phyloP scores from a whole-genome alignment of 1,284 basidiomycete species.

The Porogramme epimiltina region DNA sequence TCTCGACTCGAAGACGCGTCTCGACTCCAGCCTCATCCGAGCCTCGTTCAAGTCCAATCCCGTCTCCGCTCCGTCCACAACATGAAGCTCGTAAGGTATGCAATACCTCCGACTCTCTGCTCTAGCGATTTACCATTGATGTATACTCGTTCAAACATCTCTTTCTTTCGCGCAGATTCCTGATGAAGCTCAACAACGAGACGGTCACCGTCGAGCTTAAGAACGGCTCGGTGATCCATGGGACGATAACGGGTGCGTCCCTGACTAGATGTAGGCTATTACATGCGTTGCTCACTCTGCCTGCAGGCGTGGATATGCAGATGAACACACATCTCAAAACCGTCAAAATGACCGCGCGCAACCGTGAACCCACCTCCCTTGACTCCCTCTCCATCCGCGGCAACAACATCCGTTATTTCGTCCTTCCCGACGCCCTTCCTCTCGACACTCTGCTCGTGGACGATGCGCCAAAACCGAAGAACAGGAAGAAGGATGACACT shows the following conservation, averaged over 20 bases:
- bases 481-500: constrained; percentile 76
- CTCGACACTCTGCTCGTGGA: constrained; percentile 96
- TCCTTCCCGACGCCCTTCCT: constrained; percentile 94
- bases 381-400: constrained; percentile 91
- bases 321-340: constrained; percentile 99
- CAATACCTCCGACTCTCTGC: neutral
- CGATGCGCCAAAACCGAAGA: constrained; percentile 96
- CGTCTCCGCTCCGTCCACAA: constrained; percentile 6
- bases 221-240: constrained; percentile 94
- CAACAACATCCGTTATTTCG: constrained; percentile 93
- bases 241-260: constrained; percentile 90
- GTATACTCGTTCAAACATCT: neutral
- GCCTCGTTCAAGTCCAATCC: neutral
- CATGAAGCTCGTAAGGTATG: constrained; percentile 58
- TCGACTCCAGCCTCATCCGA: no score
- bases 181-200: constrained; percentile 99
- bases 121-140: neutral
- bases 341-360: constrained; percentile 92
- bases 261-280: neutral
- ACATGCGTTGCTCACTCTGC: neutral
- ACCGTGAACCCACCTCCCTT: constrained; percentile 81
- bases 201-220: constrained; percentile 98
- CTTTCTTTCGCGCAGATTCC: constrained; percentile 61
- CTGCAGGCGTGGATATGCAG: constrained; percentile 88
- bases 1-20: no score